Percentiles rank a stretch among this genome's conserved stretches.
Conservation (phyloP, 139 green algal species). For the Desmodesmus armatus region DNA sequence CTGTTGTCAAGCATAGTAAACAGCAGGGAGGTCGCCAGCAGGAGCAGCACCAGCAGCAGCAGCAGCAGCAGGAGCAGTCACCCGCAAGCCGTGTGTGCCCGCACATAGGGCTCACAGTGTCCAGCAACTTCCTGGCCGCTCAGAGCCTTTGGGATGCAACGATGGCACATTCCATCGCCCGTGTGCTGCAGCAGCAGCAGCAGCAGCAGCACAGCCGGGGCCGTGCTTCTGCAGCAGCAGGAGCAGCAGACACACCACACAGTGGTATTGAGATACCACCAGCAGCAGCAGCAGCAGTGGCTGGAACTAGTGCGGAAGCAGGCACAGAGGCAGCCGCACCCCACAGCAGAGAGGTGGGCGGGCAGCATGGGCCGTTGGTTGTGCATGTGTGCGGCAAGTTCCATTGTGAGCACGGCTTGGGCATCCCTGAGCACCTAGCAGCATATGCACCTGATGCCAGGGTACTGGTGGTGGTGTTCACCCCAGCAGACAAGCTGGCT, state of each 20-base stretch:
- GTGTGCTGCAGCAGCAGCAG: conserved; percentile 31
- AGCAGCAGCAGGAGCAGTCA: conserved; percentile 15
- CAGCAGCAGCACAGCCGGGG: background rate
- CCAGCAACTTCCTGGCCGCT: conserved; percentile 61
- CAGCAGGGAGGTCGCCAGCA: background rate
- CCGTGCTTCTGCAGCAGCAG: background rate
- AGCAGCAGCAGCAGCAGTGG: background rate
- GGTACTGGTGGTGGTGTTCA: conserved; percentile 47
- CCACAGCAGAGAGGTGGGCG: no score
- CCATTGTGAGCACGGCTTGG: conserved; percentile 61
- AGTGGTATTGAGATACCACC: background rate
- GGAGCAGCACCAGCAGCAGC: background rate
- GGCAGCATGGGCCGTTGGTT: conserved; percentile 40
- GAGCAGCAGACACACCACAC: background rate
- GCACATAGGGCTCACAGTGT: conserved; percentile 57
- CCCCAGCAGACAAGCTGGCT: conserved; percentile 39
- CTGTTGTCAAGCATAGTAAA: background rate
- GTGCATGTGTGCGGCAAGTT: conserved; percentile 66
- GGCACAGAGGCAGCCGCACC: background rate
- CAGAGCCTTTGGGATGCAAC: conserved; percentile 65
- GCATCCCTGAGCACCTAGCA: conserved; percentile 61
- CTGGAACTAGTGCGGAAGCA: background rate
- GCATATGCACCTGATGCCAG: background rate
- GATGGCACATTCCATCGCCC: conserved; percentile 60
- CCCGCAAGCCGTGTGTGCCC: conserved; percentile 49